Percentiles rank a stretch among this genome's conserved stretches.
These are phyloP conservation scores for Sporothrix euskadiensis DNA, from an alignment of 2,329 filamentous ascomycete species.

Conservation along the genomic window DNA sequence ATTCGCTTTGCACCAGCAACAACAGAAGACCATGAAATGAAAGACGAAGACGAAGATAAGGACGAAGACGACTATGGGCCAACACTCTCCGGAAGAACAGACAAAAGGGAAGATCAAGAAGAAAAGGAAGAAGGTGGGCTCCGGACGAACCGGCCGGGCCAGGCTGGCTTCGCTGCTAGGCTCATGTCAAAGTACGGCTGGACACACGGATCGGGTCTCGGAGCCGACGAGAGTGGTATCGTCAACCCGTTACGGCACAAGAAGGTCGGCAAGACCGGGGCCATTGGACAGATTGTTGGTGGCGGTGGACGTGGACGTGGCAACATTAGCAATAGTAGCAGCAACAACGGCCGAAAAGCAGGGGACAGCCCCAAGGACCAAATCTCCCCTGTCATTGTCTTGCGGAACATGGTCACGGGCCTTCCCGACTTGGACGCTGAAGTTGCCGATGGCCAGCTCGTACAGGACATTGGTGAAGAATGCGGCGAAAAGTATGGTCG, in stretches of 20 bases:
- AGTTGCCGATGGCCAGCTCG: conserved; percentile 66
- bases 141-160: conserved; percentile 69
- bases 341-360: conserved; percentile 48
- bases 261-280: conserved; percentile 77
- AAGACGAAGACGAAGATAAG: conserved; percentile 32
- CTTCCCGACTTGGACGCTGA: conserved; percentile 76
- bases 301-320: conserved; percentile 44
- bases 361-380: conserved; percentile 12
- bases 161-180: conserved; percentile 80
- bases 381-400: conserved; percentile 79
- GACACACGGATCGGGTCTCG: conserved; percentile 83
- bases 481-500: conserved; percentile 79
- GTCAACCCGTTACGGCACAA: conserved; percentile 83
- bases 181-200: conserved; percentile 94
- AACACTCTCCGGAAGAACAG: conserved; percentile 35
- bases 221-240: conserved; percentile 79
- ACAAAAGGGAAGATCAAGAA: neutral
- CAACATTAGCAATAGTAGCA: conserved; percentile 52
- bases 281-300: conserved; percentile 72
- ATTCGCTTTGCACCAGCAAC: conserved; percentile 63
- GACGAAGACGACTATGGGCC: conserved; percentile 35
- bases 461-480: conserved; percentile 94
- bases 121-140: neutral
- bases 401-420: conserved; percentile 82
- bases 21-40: conserved; percentile 38